Conservation (phyloP, 75 land plant genomes). For the Isoetes taiwanensis region DNA sequence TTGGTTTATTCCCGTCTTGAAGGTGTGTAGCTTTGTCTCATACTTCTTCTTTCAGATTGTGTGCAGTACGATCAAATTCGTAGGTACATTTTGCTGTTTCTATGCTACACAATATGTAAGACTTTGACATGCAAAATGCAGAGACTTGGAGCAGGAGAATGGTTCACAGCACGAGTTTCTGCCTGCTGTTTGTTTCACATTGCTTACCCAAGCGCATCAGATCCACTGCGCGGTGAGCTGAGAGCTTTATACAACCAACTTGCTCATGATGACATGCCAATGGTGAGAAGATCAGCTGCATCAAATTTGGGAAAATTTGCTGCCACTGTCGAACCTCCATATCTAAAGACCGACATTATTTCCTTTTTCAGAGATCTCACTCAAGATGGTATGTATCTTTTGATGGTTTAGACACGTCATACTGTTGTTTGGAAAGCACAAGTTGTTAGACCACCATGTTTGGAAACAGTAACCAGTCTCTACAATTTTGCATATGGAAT, state of each 20-base stretch:
- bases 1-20: constrained; percentile 78
- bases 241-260: constrained; percentile 62
- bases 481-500: too few species aligned
- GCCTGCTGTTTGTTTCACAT: constrained; percentile 92
- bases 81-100: not conserved
- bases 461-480: too few species aligned
- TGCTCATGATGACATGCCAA: constrained; percentile 96
- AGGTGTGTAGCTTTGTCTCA: constrained; percentile 27
- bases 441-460: too few species aligned
- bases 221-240: constrained; percentile 53
- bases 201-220: constrained; percentile 85
- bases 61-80: not conserved
- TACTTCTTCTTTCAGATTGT: not conserved
- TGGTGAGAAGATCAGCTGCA: constrained; percentile 91
- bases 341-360: constrained; percentile 69
- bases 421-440: too few species aligned
- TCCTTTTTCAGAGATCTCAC: constrained; percentile 74
- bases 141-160: constrained; percentile 90
- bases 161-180: constrained; percentile 92
- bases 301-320: constrained; percentile 90
- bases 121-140: constrained; percentile 17
- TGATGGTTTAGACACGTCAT: too few species aligned
- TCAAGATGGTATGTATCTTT: constrained; percentile 65
- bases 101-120: not conserved
- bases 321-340: constrained; percentile 61